Conservation (phyloP, 768 basidiomycete species). For the Xerocomus brunneocitrinus region DNA sequence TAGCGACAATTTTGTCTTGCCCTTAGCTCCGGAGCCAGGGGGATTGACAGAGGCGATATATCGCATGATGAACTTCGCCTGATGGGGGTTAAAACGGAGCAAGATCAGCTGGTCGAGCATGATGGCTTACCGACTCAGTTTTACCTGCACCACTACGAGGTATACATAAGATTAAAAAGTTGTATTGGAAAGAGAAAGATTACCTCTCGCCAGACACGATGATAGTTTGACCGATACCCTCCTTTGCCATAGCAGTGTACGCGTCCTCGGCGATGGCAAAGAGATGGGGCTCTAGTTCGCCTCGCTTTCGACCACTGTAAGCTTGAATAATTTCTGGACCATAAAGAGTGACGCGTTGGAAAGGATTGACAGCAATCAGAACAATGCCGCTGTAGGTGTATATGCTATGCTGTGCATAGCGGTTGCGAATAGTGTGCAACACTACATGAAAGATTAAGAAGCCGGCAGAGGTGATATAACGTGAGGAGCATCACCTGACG, state of each 20-base stretch:
- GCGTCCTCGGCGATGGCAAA: constrained; percentile 99
- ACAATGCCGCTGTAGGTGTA: constrained; percentile 99
- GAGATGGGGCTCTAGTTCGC: constrained; percentile 94
- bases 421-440: constrained; percentile 93
- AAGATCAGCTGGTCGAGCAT: background rate
- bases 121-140: constrained; percentile 79
- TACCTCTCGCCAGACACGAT: constrained; percentile 98
- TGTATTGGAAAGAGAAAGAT: constrained; percentile 17
- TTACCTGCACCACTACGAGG: constrained; percentile 91
- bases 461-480: background rate
- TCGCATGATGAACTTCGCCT: constrained; percentile 99
- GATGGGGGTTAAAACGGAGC: constrained; percentile 8
- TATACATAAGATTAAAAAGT: constrained; percentile 8
- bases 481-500: constrained; percentile 64
- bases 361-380: constrained; percentile 97
- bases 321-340: constrained; percentile 96
- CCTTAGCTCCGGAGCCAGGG: constrained; percentile 53
- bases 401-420: constrained; percentile 95
- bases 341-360: constrained; percentile 95
- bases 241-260: constrained; percentile 93
- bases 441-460: constrained; percentile 44
- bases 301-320: constrained; percentile 86
- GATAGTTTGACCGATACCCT: constrained; percentile 94
- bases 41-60: constrained; percentile 98
- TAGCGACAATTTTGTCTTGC: constrained; percentile 65